These are phyloP conservation scores for Darksidea phi DNA, from an alignment of 495 filamentous ascomycete genomes.

Conservation along the genomic window DNA sequence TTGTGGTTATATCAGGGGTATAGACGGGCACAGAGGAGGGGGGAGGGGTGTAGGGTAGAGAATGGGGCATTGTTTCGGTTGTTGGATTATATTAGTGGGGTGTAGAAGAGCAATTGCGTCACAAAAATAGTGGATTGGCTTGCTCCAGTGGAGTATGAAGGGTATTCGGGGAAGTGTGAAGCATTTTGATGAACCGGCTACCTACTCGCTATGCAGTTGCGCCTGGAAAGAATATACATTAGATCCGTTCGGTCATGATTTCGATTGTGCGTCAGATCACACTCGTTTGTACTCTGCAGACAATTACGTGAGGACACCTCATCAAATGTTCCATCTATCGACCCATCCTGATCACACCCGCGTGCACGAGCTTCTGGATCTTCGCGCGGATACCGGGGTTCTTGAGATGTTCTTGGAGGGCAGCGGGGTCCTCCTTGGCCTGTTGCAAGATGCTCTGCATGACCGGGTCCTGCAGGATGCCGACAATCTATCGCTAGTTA, in stretches of 20 bases:
- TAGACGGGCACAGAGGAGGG: conserved; percentile 19
- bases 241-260: neutral
- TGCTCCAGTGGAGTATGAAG: too few species aligned
- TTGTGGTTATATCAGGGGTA: conserved; percentile 30
- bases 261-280: neutral
- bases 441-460: conserved; percentile 98
- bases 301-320: too few species aligned
- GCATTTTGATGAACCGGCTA: neutral
- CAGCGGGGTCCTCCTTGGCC: conserved; percentile 88
- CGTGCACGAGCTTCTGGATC: conserved; percentile 88
- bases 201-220: conserved; percentile 2
- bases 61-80: conserved; percentile 30
- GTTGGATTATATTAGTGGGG: conserved; percentile 34
- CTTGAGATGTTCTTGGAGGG: conserved; percentile 94
- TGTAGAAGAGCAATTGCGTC: conserved; percentile 5
- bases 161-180: neutral
- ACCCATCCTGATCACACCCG: conserved; percentile 86
- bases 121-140: too few species aligned
- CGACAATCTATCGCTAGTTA: conserved; percentile 63
- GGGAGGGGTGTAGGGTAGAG: conserved; percentile 35
- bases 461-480: conserved; percentile 88
- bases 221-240: neutral
- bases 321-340: too few species aligned
- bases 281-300: neutral
- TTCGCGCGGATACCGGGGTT: conserved; percentile 78